Percentiles rank a stretch among this genome's conserved stretches.
These are phyloP conservation scores for Myochromella boudieri DNA, from an alignment of 768 basidiomycete species.

Conservation along the genomic window DNA sequence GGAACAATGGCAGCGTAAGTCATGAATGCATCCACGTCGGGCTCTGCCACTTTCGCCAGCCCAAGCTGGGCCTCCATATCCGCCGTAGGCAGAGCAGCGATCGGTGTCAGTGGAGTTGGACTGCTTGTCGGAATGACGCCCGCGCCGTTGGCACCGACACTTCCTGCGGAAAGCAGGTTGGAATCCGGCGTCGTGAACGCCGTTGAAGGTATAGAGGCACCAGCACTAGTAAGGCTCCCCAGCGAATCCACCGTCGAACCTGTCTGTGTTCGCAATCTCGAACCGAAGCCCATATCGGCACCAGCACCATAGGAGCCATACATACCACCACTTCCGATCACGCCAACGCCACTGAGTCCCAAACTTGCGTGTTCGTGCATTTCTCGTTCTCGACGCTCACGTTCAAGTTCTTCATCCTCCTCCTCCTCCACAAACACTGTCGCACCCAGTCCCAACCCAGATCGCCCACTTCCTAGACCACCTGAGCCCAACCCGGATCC, in stretches of 20 bases:
- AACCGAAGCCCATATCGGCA: conserved; percentile 29
- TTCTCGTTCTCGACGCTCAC: conserved; percentile 36
- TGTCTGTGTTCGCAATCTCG: conserved; percentile 56
- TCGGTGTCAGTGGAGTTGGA: conserved; percentile 63
- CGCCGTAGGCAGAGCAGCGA: conserved; percentile 67
- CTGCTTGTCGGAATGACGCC: conserved; percentile 46
- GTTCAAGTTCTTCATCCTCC: conserved; percentile 68
- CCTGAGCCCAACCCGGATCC: conserved; percentile 19
- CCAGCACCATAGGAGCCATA: conserved; percentile 26
- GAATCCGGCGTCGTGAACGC: conserved; percentile 69
- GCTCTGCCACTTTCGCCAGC: conserved; percentile 78
- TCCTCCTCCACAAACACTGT: conserved; percentile 69
- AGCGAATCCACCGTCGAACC: conserved; percentile 39
- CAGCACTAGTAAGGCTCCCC: conserved; percentile 26
- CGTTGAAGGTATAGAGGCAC: conserved; percentile 31
- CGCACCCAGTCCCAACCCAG: conserved; percentile 47
- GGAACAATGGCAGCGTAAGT: conserved; percentile 84
- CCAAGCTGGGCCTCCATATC: conserved; percentile 77
- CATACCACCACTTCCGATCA: conserved; percentile 25
- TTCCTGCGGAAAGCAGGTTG: conserved; percentile 29
- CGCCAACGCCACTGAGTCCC: conserved; percentile 24
- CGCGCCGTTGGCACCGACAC: conserved; percentile 31
- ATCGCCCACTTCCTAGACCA: conserved; percentile 11
- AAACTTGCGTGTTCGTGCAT: conserved; percentile 21
- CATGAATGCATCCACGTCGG: conserved; percentile 83